These are phyloP conservation scores for Beauveria scarabaeidicola DNA, from an alignment of 2,329 filamentous ascomycete genomes.

Conservation along the genomic window DNA sequence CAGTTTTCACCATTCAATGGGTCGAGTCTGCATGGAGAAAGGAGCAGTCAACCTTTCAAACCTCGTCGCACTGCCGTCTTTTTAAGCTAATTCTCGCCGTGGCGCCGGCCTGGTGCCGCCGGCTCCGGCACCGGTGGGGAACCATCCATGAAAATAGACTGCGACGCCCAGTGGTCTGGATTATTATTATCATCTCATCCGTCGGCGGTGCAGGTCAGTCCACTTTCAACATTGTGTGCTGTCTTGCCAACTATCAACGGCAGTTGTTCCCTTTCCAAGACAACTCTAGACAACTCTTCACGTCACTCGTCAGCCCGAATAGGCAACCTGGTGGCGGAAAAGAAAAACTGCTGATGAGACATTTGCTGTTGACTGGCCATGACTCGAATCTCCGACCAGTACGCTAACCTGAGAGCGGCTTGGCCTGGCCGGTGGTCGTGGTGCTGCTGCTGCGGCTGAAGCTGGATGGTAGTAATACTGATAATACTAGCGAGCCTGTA, in stretches of 20 bases:
- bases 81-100: background rate
- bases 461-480: background rate
- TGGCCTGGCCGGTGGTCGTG: background rate
- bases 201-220: background rate
- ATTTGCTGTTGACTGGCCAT: no score
- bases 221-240: background rate
- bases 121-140: slow-evolving; percentile 5
- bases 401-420: background rate
- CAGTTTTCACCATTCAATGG: background rate
- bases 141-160: background rate
- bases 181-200: background rate
- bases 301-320: background rate
- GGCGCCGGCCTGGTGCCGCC: slow-evolving; percentile 1
- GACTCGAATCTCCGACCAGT: no score
- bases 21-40: background rate
- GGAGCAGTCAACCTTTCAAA: no score
- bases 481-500: background rate
- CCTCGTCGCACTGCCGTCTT: background rate
- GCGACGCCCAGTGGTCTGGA: background rate
- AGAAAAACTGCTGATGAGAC: no score
- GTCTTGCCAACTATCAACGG: background rate
- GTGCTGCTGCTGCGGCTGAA: background rate
- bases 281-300: background rate
- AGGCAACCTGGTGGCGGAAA: background rate
- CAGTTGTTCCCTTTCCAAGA: background rate